Base-by-base conservation (phyloP, 805 yeast genomes). In the Barnettozyma sp. region DNA sequence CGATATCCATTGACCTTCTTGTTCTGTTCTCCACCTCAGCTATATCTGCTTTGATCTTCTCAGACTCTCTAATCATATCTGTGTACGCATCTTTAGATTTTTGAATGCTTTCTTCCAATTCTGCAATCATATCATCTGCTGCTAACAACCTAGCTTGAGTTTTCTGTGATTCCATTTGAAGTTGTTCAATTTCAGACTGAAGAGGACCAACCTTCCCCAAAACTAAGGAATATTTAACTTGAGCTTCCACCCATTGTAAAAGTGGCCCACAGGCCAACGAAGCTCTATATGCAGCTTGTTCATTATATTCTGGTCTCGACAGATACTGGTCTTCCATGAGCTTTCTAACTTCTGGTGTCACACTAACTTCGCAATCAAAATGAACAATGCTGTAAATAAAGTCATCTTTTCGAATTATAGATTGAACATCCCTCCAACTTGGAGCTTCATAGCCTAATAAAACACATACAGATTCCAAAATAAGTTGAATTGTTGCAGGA, bases 251-350 rank as follows among this genome's bases (percentile, higher is more conserved):
- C 97, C 97, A 90, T 42, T 78, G 78, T 14, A 82, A 52, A 23
- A 90, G 61, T 0, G 97, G 97, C 0, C 96, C 97, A 62, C 97
- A 86, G 0, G 97, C 97, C 51, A 83, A 86, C 56, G 94, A 82
- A 5, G 97, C 97, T 26, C 97, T 65, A 48, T 82, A 74, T 0
- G 85, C 95, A 0, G 82, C 60, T 32, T 79, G 87, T 48, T 61
- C 81, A 26, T 73, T 84, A 54, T 72, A 88, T 34, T 74, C 80
- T 0, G 77, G 71, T 36, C 76, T 63, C 0, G 78, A 62, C 9
- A 88, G 57, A 49, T 82, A 90, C 2, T 63, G 65, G 1, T 55
- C 44, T 26, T 78, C 77, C 77, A 90, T 75, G 35, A 59, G 64
- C 0, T 59, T 48, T 22, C 85, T 60, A n/a, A 79, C 46, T 4